Evolutionary conservation across 257 asterid genomes (phyloP), one percentile per base, ranked within the genome.

Genomic region (Salvia splendens): DNA sequence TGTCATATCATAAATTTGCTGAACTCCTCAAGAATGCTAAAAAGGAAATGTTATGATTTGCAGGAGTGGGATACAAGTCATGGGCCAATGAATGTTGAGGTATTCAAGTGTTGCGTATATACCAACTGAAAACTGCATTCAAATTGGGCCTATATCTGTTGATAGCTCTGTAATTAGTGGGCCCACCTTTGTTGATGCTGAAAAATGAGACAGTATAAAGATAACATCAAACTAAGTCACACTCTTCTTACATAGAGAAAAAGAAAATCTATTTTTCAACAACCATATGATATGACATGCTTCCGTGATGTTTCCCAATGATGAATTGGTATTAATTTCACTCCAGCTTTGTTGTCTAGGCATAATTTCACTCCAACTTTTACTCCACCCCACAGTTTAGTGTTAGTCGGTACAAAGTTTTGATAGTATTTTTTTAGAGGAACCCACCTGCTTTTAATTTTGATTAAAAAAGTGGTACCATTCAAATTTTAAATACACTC

Each of bases 111-210:
- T 24, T 24, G 20, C 3, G 30, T 24, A 2, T 24, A 24, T 24
- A 24, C 28, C 82, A 70, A 72, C 4, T 85, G 48, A 71, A 11
- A 74, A 82, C 73, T 79, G 80, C 68, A 70, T 88, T 35, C 82
- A 84, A 57, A 70, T 82, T 0, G 89, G 83, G 2, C 86, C 85
- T 60, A 15, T 87, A 12, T 87, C 89, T 14, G 86, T 87, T 5
- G 86, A 84, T 75, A 82, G 83, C 66, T 61, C 58, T 5, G 81
- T 85, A 41, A 65, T 9, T 12, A 81, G 82, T 64, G 81, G 89
- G 14, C 92, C 95, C 49, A 77, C 65, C 6, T 65, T 46, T 84
- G 46, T 74, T 71, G n/a, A 79, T 83, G 90, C 67, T 88, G 1
- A 78, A 56, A 51, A 80, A 79, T 20, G 86, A 73, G 58, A 67